Evolutionary conservation across 2,329 filamentous ascomycete species (phyloP).

Genomic region (Stagonosporopsis chrysanthemi): DNA sequence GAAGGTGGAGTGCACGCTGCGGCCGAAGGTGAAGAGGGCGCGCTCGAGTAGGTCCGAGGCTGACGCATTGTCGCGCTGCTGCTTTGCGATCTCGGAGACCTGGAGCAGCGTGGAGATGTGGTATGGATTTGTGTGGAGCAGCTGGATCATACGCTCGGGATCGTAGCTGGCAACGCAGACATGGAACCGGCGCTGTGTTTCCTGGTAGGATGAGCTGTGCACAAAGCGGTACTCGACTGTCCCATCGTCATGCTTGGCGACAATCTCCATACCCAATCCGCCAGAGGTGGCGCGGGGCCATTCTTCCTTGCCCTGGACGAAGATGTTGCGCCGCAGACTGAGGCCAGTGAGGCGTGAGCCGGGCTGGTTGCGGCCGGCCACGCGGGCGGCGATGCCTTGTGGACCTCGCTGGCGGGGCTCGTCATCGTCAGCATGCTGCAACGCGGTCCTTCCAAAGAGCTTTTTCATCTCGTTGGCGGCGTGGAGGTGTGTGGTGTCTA

Average conservation of each 20-base stretch:
- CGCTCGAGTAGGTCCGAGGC: constrained; percentile 88
- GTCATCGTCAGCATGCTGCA: constrained; percentile 65
- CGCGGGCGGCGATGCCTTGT: constrained; percentile 65
- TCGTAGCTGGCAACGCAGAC: constrained; percentile 82
- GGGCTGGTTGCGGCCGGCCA: constrained; percentile 63
- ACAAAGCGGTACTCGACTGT: constrained; percentile 78
- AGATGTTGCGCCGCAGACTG: constrained; percentile 78
- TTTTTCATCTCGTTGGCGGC: constrained; percentile 90
- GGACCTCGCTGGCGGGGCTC: constrained; percentile 58
- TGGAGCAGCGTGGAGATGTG: constrained; percentile 94
- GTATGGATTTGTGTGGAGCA: constrained; percentile 80
- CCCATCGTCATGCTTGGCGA: constrained; percentile 63
- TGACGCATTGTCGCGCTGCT: constrained; percentile 86
- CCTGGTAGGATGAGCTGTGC: constrained; percentile 77
- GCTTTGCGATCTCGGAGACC: constrained; percentile 89
- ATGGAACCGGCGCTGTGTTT: constrained; percentile 78
- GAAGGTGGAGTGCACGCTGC: constrained; percentile 85
- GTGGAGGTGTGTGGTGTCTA: constrained; percentile 78
- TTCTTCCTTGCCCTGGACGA: constrained; percentile 84
- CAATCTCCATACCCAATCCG: constrained; percentile 82
- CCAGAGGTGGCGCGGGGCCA: constrained; percentile 83
- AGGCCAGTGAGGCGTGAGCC: constrained; percentile 70
- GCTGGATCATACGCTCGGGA: constrained; percentile 79
- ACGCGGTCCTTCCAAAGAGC: constrained; percentile 71
- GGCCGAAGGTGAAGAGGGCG: constrained; percentile 91